These are phyloP conservation scores for Fusarium sp. DNA, from an alignment of 2,329 filamentous ascomycete species.

Conservation along the genomic window DNA sequence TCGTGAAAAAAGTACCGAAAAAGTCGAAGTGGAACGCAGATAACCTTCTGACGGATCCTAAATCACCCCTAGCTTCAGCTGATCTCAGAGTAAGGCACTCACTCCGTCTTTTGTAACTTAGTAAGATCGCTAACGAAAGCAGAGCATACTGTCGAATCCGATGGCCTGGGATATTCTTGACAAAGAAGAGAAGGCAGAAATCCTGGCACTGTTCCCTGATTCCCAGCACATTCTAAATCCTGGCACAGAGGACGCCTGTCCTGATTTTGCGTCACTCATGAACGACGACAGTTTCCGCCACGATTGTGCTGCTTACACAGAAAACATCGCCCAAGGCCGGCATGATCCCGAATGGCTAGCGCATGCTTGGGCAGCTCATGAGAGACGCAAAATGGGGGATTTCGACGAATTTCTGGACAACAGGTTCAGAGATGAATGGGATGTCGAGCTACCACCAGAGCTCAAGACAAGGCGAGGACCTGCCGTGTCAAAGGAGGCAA, in stretches of 20 bases:
- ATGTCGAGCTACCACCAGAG: slow-evolving; percentile 51
- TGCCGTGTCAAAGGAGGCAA: not conserved
- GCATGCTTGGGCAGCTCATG: slow-evolving; percentile 63
- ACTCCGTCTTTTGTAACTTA: not conserved
- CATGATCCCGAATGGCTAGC: slow-evolving; percentile 65
- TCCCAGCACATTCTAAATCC: slow-evolving; percentile 51
- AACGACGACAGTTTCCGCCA: slow-evolving; percentile 61
- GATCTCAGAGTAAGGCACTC: slow-evolving; percentile 49
- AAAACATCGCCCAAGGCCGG: slow-evolving; percentile 58
- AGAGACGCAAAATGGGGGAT: slow-evolving; percentile 58
- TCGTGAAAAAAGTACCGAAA: slow-evolving; percentile 38
- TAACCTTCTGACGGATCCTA: slow-evolving; percentile 50
- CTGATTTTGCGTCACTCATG: slow-evolving; percentile 55
- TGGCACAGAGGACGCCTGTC: slow-evolving; percentile 51
- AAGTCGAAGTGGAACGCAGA: slow-evolving; percentile 52
- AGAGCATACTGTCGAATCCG: slow-evolving; percentile 53
- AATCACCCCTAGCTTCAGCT: slow-evolving; percentile 52
- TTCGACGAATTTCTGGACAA: slow-evolving; percentile 60
- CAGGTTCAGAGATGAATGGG: slow-evolving; percentile 62
- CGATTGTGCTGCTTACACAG: slow-evolving; percentile 58
- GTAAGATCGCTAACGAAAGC: not conserved
- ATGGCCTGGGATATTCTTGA: slow-evolving; percentile 53
- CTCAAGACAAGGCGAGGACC: slow-evolving; percentile 37
- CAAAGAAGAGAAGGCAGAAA: slow-evolving; percentile 48
- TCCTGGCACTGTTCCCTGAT: slow-evolving; percentile 53